Percentiles rank a stretch among this genome's conserved stretches.
These are phyloP conservation scores for Chrysochromulina parva DNA, from an alignment of 78 protist species.

Conservation along the genomic window DNA sequence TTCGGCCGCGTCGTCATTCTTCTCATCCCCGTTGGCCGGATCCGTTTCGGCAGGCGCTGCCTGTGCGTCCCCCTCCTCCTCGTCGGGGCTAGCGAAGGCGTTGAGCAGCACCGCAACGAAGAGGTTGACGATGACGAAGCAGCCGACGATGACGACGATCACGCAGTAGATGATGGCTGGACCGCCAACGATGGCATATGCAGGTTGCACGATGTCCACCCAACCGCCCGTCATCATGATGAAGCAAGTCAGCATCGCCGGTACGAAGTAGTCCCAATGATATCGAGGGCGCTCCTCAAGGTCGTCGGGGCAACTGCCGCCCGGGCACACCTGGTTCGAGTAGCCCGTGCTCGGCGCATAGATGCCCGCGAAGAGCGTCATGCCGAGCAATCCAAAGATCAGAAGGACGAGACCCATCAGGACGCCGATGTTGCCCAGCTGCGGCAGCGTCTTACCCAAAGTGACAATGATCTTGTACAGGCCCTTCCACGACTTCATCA, in stretches of 20 bases:
- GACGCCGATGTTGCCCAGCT: neutral
- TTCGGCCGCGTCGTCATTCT: too few relatives aligned
- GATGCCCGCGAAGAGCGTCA: neutral
- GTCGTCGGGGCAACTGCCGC: too few relatives aligned
- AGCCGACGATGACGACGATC: neutral
- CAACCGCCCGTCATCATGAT: conserved; percentile 13
- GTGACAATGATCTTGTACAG: neutral
- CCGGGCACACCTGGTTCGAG: too few relatives aligned
- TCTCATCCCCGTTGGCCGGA: too few relatives aligned
- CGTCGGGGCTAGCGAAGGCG: neutral
- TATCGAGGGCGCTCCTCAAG: neutral
- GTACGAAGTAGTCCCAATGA: neutral
- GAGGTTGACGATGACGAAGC: neutral
- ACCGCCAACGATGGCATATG: too few relatives aligned
- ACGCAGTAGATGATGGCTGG: neutral
- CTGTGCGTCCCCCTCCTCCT: neutral
- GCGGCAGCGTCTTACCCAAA: neutral
- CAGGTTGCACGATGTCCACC: neutral
- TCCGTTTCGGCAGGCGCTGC: too few relatives aligned
- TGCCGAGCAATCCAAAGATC: conserved; percentile 32
- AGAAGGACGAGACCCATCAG: neutral
- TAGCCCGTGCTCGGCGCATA: too few relatives aligned
- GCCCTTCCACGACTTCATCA: neutral
- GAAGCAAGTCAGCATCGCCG: conserved; percentile 26
- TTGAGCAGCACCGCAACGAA: neutral